phyloP scores from a whole-genome alignment of 2,329 filamentous ascomycete genomes.

The Fusarium brevicatenulatum region DNA sequence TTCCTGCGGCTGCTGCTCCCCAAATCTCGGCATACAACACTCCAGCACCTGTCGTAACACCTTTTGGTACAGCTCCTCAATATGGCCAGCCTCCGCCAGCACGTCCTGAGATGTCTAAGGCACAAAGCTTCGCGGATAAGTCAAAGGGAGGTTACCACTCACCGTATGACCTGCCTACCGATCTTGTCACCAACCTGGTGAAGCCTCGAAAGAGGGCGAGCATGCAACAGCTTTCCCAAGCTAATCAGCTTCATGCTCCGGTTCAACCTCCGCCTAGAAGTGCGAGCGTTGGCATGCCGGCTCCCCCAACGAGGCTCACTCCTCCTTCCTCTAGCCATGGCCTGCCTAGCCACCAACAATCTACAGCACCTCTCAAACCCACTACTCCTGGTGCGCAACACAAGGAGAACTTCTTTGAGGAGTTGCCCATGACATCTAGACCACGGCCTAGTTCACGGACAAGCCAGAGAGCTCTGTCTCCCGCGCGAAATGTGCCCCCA shows the following conservation, averaged over 20 bases:
- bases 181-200: conserved; percentile 66
- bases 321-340: conserved; percentile 51
- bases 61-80: conserved; percentile 45
- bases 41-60: conserved; percentile 35
- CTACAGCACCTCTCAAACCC: conserved; percentile 47
- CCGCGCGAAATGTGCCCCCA: conserved; percentile 49
- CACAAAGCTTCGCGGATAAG: conserved; percentile 90
- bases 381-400: conserved; percentile 49
- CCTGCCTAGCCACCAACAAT: conserved; percentile 49
- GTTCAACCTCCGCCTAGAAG: conserved; percentile 63
- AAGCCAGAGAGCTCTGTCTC: conserved; percentile 56
- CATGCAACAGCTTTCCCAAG: conserved; percentile 63
- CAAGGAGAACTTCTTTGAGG: conserved; percentile 78
- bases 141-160: conserved; percentile 92
- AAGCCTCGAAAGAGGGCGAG: conserved; percentile 74
- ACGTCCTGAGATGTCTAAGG: conserved; percentile 62
- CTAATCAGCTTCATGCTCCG: conserved; percentile 52
- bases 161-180: conserved; percentile 94
- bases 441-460: conserved; percentile 70
- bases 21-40: conserved; percentile 37
- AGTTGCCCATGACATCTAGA: conserved; percentile 72
- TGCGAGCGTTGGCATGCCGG: conserved; percentile 64
- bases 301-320: conserved; percentile 39
- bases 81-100: conserved; percentile 52
- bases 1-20: conserved; percentile 9